These are phyloP conservation scores for Cunninghamia lanceolata DNA, from an alignment of 75 land plant species.

Conservation along the genomic window DNA sequence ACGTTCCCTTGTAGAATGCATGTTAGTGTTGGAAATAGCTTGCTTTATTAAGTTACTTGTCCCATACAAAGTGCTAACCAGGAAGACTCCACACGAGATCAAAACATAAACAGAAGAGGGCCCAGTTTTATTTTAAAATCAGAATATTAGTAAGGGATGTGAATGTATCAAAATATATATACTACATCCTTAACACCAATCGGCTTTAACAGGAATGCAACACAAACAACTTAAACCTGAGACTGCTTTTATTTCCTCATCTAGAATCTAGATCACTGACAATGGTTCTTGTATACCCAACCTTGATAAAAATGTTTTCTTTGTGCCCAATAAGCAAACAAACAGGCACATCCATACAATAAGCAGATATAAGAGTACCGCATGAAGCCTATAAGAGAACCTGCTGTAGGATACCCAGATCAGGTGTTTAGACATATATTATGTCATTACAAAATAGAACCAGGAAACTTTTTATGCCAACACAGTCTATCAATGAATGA, in stretches of 20 bases:
- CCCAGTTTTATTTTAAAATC: background rate
- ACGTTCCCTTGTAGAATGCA: background rate
- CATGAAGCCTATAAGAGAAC: background rate
- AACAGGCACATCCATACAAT: background rate
- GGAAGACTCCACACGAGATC: background rate
- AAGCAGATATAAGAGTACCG: background rate
- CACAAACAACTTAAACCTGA: background rate
- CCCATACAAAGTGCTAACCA: background rate
- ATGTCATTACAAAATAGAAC: background rate
- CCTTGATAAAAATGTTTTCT: background rate
- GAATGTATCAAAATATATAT: background rate
- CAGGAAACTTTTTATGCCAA: background rate
- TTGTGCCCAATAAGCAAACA: background rate
- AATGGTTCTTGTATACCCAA: constrained; percentile 1
- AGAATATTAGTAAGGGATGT: background rate
- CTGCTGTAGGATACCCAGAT: background rate
- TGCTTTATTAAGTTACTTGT: background rate
- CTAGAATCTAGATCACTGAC: background rate
- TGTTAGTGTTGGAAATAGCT: background rate
- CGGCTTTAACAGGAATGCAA: background rate
- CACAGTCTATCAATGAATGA: background rate
- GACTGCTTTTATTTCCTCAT: background rate
- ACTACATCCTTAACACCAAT: background rate
- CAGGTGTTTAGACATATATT: background rate
- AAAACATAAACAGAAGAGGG: background rate